These are phyloP conservation scores for Zangia roseola DNA, from an alignment of 768 basidiomycete genomes.

Conservation along the genomic window DNA sequence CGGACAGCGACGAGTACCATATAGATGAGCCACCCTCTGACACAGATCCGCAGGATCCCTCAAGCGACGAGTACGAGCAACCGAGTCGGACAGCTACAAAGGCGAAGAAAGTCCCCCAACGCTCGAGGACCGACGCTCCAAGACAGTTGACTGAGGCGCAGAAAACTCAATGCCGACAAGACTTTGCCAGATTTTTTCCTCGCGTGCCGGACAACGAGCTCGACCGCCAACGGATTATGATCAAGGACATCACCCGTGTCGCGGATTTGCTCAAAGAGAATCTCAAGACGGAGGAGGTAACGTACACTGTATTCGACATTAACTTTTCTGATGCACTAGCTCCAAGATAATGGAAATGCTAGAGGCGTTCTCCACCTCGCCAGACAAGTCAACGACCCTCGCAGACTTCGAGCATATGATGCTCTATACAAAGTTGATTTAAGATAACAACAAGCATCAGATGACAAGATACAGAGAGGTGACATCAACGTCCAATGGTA, in stretches of 20 bases:
- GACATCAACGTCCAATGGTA: neutral
- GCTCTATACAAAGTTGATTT: conserved; percentile 46
- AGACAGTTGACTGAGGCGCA: conserved; percentile 50
- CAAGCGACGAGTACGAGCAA: conserved; percentile 33
- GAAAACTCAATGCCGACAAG: conserved; percentile 48
- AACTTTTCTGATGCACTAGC: neutral
- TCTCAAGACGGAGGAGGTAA: conserved; percentile 71
- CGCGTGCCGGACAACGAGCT: conserved; percentile 46
- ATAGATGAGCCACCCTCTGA: conserved; percentile 25
- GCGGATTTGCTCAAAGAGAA: conserved; percentile 68
- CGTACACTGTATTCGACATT: conserved; percentile 12
- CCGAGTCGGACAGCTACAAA: neutral
- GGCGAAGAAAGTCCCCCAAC: conserved; percentile 6
- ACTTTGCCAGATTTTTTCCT: conserved; percentile 78
- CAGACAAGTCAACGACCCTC: conserved; percentile 66
- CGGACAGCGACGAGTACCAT: conserved; percentile 30
- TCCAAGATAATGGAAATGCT: conserved; percentile 77
- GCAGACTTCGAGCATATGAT: conserved; percentile 78
- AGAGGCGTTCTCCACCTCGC: conserved; percentile 65
- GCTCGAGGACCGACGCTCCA: neutral
- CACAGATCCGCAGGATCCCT: conserved; percentile 23
- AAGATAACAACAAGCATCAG: neutral
- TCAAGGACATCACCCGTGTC: conserved; percentile 63
- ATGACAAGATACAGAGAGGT: conserved; percentile 3
- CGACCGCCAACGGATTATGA: conserved; percentile 52